These are phyloP conservation scores for Aureobasidium vineae DNA, from an alignment of 2,329 filamentous ascomycete genomes.

Conservation along the genomic window DNA sequence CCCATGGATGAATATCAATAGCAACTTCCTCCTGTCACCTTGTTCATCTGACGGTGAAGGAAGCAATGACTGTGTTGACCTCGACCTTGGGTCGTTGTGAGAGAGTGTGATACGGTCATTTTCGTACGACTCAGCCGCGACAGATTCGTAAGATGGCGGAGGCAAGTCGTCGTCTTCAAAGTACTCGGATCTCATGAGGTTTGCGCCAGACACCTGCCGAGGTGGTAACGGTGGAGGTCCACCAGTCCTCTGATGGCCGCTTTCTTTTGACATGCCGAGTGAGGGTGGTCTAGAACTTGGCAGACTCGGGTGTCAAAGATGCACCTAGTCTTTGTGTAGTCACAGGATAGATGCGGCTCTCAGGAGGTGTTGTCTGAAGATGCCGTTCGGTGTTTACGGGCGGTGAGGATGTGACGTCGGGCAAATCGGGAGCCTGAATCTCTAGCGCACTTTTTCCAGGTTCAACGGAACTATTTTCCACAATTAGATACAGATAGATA, in stretches of 20 bases:
- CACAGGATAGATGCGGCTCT: conserved; percentile 7
- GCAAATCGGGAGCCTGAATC: conserved; percentile 3
- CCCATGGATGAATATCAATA: conserved; percentile 83
- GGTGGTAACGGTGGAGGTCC: conserved; percentile 25
- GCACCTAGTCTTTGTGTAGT: conserved; percentile 3
- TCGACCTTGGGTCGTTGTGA: conserved; percentile 44
- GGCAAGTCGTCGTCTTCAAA: conserved; percentile 28
- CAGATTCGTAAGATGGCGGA: conserved; percentile 27
- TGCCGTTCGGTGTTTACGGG: background rate
- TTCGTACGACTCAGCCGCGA: background rate
- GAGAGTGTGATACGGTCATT: background rate
- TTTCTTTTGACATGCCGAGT: conserved; percentile 14
- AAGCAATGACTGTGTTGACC: conserved; percentile 48
- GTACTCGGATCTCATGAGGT: conserved; percentile 8
- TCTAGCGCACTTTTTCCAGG: conserved; percentile 12
- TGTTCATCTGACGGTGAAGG: conserved; percentile 39
- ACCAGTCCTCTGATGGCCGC: background rate
- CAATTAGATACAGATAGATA: conserved; percentile 24
- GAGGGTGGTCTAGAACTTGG: background rate
- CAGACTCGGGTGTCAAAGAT: conserved; percentile 3
- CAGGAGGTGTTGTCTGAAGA: conserved; percentile 20
- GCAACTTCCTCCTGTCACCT: conserved; percentile 54
- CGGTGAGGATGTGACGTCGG: conserved; percentile 24
- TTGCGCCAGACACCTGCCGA: background rate
- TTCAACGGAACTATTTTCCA: conserved; percentile 21